phyloP scores from a whole-genome alignment of 208 protist genomes.

The Porcisia deanei region DNA sequence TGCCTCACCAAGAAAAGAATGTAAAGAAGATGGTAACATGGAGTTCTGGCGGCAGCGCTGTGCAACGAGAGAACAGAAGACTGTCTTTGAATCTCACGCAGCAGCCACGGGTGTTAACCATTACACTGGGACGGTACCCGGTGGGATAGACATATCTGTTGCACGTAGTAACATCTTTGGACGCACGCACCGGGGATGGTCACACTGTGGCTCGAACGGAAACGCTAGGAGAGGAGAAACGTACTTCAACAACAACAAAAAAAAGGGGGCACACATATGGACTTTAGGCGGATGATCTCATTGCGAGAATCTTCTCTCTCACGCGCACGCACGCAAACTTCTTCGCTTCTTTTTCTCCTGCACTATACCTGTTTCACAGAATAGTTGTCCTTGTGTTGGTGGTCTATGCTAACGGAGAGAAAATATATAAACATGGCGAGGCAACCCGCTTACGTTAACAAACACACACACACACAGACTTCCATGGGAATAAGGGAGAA shows the following conservation, averaged over 20 bases:
- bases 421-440: neutral
- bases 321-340: neutral
- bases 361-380: neutral
- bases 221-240: neutral
- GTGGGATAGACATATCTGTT: neutral
- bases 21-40: neutral
- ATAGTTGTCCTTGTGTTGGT: neutral
- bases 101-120: neutral
- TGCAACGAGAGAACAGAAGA: neutral
- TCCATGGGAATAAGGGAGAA: too few species aligned
- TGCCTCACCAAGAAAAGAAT: neutral
- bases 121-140: neutral
- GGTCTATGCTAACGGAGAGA: neutral
- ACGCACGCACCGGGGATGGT: neutral
- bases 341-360: neutral
- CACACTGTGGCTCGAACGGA: neutral
- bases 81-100: neutral
- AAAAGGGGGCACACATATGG: neutral
- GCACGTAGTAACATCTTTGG: neutral
- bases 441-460: neutral
- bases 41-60: neutral
- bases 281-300: neutral
- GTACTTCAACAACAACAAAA: neutral
- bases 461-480: neutral
- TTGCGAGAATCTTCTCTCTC: neutral